Conservation (phyloP, 2,329 filamentous ascomycete species). For the Fusarium sp. region DNA sequence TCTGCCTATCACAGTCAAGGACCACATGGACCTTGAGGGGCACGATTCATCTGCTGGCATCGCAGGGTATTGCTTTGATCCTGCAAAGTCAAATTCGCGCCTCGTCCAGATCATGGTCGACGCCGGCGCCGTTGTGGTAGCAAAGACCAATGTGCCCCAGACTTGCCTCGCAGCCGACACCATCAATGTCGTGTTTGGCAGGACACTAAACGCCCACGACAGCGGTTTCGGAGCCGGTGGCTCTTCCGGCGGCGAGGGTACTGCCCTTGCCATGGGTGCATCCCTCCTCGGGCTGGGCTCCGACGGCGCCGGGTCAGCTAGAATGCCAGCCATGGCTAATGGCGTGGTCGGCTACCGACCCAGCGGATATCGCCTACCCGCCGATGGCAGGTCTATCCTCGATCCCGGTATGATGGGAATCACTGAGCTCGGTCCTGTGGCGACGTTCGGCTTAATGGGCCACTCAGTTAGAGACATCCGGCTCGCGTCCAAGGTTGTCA, state of each 20-base stretch:
- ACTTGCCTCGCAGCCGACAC: background rate
- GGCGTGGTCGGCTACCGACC: background rate
- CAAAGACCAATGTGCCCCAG: background rate
- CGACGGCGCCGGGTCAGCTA: background rate
- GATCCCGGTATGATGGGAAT: background rate
- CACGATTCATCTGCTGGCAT: background rate
- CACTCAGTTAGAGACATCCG: background rate
- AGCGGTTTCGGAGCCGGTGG: background rate
- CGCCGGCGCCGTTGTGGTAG: background rate
- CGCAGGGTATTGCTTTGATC: background rate
- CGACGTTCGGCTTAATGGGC: background rate
- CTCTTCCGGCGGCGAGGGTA: background rate
- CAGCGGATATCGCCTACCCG: background rate
- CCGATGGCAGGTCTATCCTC: background rate
- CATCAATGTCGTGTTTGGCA: background rate
- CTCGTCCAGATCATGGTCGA: background rate
- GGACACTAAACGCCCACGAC: background rate
- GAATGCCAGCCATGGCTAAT: background rate
- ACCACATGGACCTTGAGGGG: background rate
- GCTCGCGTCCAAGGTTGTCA: background rate
- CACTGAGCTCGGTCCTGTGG: background rate
- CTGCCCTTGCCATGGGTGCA: background rate
- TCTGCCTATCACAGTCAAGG: background rate
- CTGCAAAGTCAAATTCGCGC: background rate
- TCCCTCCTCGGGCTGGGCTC: background rate